Base-by-base conservation (phyloP, 306 rosid species). In the Phaseolus lunatus region DNA sequence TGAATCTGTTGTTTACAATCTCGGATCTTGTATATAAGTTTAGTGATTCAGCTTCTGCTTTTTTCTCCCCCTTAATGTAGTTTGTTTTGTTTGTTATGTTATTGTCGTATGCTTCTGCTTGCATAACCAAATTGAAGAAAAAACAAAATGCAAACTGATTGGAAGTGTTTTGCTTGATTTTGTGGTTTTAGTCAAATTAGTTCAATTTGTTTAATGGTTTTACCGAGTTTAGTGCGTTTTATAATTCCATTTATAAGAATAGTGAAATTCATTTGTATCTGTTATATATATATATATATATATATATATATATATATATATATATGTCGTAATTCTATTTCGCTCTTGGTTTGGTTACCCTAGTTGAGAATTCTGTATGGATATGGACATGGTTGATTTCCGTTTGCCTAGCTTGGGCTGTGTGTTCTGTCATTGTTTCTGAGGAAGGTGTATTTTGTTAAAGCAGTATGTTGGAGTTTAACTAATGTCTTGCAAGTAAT, bases 391-490 rank as follows among this genome's bases (percentile, higher is more conserved):
- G 57, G 56, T 18, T 54, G 67, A 9, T 54, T 53, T 9, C 11
- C 70, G 23, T 45, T 27, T 80, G 5, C 61, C 47, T 27, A 50
- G 41, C 52, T 22, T 50, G 49, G 19, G 59, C 70, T 29, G 5
- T 45, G 45, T 18, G 23, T 29, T 64, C 27, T 3, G n/a, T 66
- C 69, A n/a, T 72, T 52, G 14, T 18, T 63, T 18, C 5, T 13
- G 70, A 11, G 9, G 53, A 37, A 8, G 20, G 23, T 39, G 18
- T 47, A 81, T 39, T 31, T 69, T 37, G 11, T 41, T 43, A 62
- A 49, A 64, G 73, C 27, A 9, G 15, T 23, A 27, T 53, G 78
- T 64, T 47, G 35, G 64, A 47, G 59, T 72, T 65, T 65, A 64
- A 31, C 10, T 53, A n/a, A 31, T 77, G 19, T 33, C 54, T 72